phyloP scores from a whole-genome alignment of 495 filamentous ascomycete genomes.

The Polyplosphaeria fusca region DNA sequence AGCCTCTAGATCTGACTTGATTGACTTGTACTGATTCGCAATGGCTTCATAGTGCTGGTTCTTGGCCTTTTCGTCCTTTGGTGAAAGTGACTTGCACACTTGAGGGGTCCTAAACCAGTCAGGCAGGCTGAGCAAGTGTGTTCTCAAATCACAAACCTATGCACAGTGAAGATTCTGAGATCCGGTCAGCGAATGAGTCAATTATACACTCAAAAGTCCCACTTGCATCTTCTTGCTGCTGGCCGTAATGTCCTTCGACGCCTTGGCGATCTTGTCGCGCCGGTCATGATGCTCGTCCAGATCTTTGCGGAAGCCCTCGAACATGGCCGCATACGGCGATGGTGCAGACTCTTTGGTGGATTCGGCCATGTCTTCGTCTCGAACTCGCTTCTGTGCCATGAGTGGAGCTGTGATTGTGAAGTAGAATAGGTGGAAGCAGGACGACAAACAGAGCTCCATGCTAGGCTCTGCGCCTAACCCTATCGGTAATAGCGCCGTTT shows the following conservation, averaged over 20 bases:
- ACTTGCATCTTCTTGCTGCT: constrained; percentile 93
- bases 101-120: constrained; percentile 67
- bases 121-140: no score
- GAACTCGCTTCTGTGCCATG: constrained; percentile 34
- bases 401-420: neutral
- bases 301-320: constrained; percentile 78
- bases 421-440: constrained; percentile 30
- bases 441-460: no score
- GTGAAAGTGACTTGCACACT: constrained; percentile 61
- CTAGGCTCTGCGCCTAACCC: no score
- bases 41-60: constrained; percentile 65
- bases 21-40: constrained; percentile 57
- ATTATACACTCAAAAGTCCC: neutral
- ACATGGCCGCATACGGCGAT: constrained; percentile 66
- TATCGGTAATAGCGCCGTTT: neutral
- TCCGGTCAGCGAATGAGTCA: constrained; percentile 2
- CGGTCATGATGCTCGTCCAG: constrained; percentile 93
- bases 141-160: constrained; percentile 56
- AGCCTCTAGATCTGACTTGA: constrained; percentile 69
- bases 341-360: constrained; percentile 32
- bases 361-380: constrained; percentile 29
- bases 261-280: constrained; percentile 83
- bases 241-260: constrained; percentile 84
- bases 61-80: constrained; percentile 61
- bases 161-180: constrained; percentile 82